A percentile compares a stretch with the other conserved stretches of the same genome.
Evolutionary conservation across 1,284 basidiomycete species (phyloP).

Genomic region (Macrocystidia cucumis): DNA sequence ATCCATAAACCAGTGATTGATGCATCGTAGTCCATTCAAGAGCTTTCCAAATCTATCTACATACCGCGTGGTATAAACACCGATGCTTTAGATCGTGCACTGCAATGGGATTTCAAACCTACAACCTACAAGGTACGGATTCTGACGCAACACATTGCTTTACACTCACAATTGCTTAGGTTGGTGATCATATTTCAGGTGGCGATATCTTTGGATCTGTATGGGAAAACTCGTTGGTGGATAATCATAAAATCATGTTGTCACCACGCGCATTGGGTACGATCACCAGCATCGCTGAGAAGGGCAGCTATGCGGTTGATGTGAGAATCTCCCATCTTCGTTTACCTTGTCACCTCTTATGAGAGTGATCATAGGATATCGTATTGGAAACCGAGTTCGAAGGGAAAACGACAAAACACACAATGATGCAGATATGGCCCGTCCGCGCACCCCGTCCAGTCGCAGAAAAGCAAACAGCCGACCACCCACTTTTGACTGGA

Average conservation of each 20-base stretch:
- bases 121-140: slow-evolving; percentile 59
- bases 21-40: slow-evolving; percentile 77
- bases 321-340: slow-evolving; percentile 36
- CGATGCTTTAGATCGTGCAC: slow-evolving; percentile 81
- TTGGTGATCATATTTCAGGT: slow-evolving; percentile 95
- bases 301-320: slow-evolving; percentile 90
- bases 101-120: slow-evolving; percentile 98
- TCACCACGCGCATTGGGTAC: slow-evolving; percentile 92
- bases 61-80: slow-evolving; percentile 99
- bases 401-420: slow-evolving; percentile 89
- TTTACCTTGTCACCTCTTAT: slow-evolving; percentile 6
- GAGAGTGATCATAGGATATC: slow-evolving; percentile 58
- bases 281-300: slow-evolving; percentile 90
- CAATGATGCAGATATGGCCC: slow-evolving; percentile 98
- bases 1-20: slow-evolving; percentile 11
- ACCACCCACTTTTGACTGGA: slow-evolving; percentile 91
- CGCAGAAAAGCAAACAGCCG: slow-evolving; percentile 89
- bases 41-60: slow-evolving; percentile 96
- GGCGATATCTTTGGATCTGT: slow-evolving; percentile 96
- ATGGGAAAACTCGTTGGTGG: slow-evolving; percentile 95
- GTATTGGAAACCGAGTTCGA: slow-evolving; percentile 98
- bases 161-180: slow-evolving; percentile 32
- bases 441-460: slow-evolving; percentile 97
- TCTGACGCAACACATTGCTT: slow-evolving; percentile 1
- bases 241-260: slow-evolving; percentile 97